Base-by-base conservation (phyloP, 2,329 filamentous ascomycete species). In the Pseudopithomyces maydicus region DNA sequence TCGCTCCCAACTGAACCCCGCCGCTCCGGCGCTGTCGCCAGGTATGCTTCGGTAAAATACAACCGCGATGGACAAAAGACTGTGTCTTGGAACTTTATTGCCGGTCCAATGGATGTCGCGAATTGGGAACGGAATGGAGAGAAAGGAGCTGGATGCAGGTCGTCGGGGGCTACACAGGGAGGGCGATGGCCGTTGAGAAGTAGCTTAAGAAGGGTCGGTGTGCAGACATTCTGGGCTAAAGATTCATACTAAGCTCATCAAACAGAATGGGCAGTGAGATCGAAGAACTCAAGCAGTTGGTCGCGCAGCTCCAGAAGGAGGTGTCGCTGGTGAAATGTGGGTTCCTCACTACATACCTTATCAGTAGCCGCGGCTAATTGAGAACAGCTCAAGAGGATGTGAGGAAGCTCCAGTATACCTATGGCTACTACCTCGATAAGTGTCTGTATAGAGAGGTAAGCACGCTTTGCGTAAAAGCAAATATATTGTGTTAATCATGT, bases 371-470 rank as follows among this genome's bases (percentile, higher is more conserved):
- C 32, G 42, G 55, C 60, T 66, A 48, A 67, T 50, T 20, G 17
- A 26, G 1, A 56, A 36, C 51, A 82, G 82, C 84, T 55, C 81
- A 84, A 66, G 79, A 81, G 35, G 81, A 84, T 61, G 78, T 85
- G 45, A 80, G 81, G 55, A 84, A 84, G 66, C 77, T 81, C 2
- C 83, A 85, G 65, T 83, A 82, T 75, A 84, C 82, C 58, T 85
- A 85, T 68, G 83, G 83, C 23, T 85, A 85, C 69, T 85, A 85
- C 66, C 75, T 85, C 23, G 83, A 85, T 73, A 85, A 85, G 61
- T 85, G 83, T 57, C 74, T 85, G 1, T 85, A 85, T 71, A 79
- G 84, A 59, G 81, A 85, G 74, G 82, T 80, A 52, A 54, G 48
- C 2, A 41, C 6, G 17, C 17, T 8, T 5, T 7, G 7, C 2